These are phyloP conservation scores for Erucastrum elatum DNA, from an alignment of 345 rosid species.

Conservation along the genomic window DNA sequence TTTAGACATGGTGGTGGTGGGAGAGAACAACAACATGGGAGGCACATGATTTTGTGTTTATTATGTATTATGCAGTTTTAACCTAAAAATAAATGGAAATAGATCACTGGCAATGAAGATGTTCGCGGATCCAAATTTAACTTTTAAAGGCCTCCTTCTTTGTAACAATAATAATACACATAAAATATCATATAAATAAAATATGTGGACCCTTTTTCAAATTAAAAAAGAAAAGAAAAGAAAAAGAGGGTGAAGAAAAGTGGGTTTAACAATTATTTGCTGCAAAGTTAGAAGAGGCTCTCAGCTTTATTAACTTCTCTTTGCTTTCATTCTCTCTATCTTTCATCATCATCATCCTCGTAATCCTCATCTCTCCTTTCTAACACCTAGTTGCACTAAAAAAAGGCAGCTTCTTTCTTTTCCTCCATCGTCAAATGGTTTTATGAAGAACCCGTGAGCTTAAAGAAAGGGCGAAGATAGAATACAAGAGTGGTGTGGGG, in stretches of 20 bases:
- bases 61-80: slow-evolving; percentile 22
- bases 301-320: slow-evolving; percentile 62
- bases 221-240: not conserved
- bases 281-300: slow-evolving; percentile 72
- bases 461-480: not conserved
- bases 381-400: slow-evolving; percentile 34
- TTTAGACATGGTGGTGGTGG: slow-evolving; percentile 36
- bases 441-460: slow-evolving; percentile 23
- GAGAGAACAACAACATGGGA: slow-evolving; percentile 36
- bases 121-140: slow-evolving; percentile 39
- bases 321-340: slow-evolving; percentile 42
- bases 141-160: slow-evolving; percentile 18
- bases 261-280: slow-evolving; percentile 72
- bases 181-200: slow-evolving; percentile 4
- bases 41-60: slow-evolving; percentile 41
- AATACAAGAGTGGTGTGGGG: not conserved
- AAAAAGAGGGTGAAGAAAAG: slow-evolving; percentile 37
- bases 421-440: slow-evolving; percentile 35
- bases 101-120: slow-evolving; percentile 38
- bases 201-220: slow-evolving; percentile 27
- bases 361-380: slow-evolving; percentile 55
- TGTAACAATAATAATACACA: slow-evolving; percentile 3
- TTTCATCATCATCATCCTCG: slow-evolving; percentile 59
- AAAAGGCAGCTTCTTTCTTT: slow-evolving; percentile 20
- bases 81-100: not conserved